These are phyloP conservation scores for Ilyonectria mors-panacis DNA, from an alignment of 2,329 filamentous ascomycete species.

Conservation along the genomic window DNA sequence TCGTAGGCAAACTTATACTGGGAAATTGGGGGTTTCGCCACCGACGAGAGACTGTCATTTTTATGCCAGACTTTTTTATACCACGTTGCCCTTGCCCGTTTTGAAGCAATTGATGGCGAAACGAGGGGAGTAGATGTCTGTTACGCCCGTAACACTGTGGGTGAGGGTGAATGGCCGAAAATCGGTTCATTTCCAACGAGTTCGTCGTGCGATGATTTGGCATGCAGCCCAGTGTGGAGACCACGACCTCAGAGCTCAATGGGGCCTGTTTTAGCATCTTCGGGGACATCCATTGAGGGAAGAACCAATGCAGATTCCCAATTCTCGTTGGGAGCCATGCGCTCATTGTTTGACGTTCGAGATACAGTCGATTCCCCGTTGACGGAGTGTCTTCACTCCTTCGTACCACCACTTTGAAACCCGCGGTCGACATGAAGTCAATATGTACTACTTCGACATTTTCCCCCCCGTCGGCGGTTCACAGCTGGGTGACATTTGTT, in stretches of 20 bases:
- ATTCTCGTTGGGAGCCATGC: slow-evolving; percentile 75
- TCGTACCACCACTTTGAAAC: slow-evolving; percentile 83
- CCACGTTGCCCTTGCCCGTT: slow-evolving; percentile 62
- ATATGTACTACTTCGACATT: slow-evolving; percentile 80
- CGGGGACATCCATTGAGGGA: slow-evolving; percentile 54
- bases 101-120: slow-evolving; percentile 88
- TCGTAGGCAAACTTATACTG: slow-evolving; percentile 51
- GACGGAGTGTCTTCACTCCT: slow-evolving; percentile 73
- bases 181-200: slow-evolving; percentile 69
- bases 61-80: slow-evolving; percentile 55
- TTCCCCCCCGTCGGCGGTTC: slow-evolving; percentile 80
- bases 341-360: slow-evolving; percentile 89
- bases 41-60: slow-evolving; percentile 55
- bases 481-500: slow-evolving; percentile 74
- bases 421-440: slow-evolving; percentile 78
- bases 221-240: slow-evolving; percentile 79
- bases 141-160: slow-evolving; percentile 81
- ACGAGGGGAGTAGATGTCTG: slow-evolving; percentile 78
- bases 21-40: slow-evolving; percentile 51
- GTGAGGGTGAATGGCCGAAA: slow-evolving; percentile 78
- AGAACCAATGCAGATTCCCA: slow-evolving; percentile 74
- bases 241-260: slow-evolving; percentile 80
- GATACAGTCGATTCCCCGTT: slow-evolving; percentile 78
- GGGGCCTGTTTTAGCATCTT: slow-evolving; percentile 57
- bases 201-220: slow-evolving; percentile 79